Evolutionary conservation across 805 yeast species (phyloP), one percentile per base, ranked within the genome.

Genomic region (Zygotorulaspora danielsina): DNA sequence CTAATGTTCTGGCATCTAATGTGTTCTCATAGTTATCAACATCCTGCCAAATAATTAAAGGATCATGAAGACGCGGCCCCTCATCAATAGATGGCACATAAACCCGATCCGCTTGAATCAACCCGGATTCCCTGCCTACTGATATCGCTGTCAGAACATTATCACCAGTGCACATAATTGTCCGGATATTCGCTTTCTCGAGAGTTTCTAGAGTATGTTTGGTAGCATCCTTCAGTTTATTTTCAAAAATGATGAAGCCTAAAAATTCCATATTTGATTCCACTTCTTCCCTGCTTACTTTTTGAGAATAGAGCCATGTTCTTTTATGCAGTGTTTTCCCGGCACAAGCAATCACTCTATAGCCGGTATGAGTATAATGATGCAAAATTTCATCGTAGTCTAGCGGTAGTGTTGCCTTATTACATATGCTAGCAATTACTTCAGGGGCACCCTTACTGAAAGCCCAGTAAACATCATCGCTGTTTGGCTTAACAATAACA

Each of bases 361-460:
- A 87, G 1, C 99, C 99, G 34, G 79, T 77, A 58, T 88, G 97
- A 0, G 99, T 93, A 59, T 93, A 93, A 42, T 80, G 72, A 53
- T 87, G 82, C 24, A 93, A 69, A 16, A 84, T 58, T 22, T 82
- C 83, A 17, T 82, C 81, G 57, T 75, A 93, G 53, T 88, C 76
- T 2, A 61, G 56, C 1, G 99, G 98, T 34, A 93, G 63, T 0
- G 88, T 67, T 13, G 73, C 76, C 1, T 81, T 77, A 11, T 68
- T 65, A 64, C 98, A 93, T 20, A 93, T 77, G 12, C 78, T 81
- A 20, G 74, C 69, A 72, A 93, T 84, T 8, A 89, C 85, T 58
- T 93, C 99, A 0, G 99, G 99, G 0, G 99, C 98, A 34, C 99
- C 99, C 57, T 93, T 93, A 9, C 93, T 87, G 57, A 76, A 81